Conservation (phyloP, 306 rosid genomes). For the Gleditsia sinensis region DNA sequence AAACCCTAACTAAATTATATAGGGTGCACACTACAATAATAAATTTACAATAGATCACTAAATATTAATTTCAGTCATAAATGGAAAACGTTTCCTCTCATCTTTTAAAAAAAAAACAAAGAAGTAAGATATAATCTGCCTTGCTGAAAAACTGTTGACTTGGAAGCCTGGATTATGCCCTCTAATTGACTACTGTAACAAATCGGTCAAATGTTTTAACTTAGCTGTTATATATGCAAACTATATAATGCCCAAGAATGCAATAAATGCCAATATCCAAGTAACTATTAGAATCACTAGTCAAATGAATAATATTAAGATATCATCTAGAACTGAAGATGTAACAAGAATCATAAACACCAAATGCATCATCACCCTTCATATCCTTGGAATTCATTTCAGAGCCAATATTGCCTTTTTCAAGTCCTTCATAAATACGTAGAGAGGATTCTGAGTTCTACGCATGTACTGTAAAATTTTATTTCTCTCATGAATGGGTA, state of each 20-base stretch:
- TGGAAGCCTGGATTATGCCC: not conserved
- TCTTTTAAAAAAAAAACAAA: not conserved
- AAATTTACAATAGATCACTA: not conserved
- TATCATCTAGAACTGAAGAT: not conserved
- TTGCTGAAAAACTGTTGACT: not conserved
- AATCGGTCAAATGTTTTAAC: not conserved
- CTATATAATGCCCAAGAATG: not conserved
- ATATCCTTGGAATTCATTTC: not conserved
- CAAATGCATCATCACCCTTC: not conserved
- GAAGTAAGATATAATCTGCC: not conserved
- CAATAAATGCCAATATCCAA: not conserved
- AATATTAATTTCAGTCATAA: not conserved
- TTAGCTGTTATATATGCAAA: not conserved
- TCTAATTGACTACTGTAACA: not conserved
- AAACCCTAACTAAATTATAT: not conserved
- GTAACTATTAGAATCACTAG: not conserved
- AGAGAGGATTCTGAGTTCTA: not conserved
- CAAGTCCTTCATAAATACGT: not conserved
- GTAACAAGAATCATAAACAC: not conserved
- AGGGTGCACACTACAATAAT: not conserved
- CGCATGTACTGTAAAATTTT: not conserved
- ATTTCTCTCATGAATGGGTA: not conserved
- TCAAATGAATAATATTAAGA: not conserved
- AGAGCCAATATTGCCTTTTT: not conserved
- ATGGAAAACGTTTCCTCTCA: not conserved